Conservation (phyloP, 2,329 filamentous ascomycete species). For the Exophiala alcalophila region DNA sequence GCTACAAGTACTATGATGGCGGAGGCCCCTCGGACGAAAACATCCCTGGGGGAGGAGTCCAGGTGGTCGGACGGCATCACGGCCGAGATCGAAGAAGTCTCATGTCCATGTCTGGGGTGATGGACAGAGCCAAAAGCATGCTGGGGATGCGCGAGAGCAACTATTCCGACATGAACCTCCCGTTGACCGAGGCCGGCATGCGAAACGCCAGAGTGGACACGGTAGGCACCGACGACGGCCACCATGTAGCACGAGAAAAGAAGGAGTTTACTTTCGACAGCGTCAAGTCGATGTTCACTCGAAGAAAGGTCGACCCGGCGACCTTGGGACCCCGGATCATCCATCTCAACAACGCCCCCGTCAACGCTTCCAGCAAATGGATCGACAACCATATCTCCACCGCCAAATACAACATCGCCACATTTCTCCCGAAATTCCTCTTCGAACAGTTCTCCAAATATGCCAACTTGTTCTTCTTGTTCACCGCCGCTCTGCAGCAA, state of each 20-base stretch:
- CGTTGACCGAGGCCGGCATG: constrained; percentile 74
- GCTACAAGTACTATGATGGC: constrained; percentile 69
- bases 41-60: constrained; percentile 41
- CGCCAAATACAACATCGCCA: constrained; percentile 91
- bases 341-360: constrained; percentile 91
- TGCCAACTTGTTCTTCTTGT: constrained; percentile 98
- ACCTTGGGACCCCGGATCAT: constrained; percentile 90
- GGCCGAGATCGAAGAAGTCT: constrained; percentile 78
- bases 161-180: constrained; percentile 98
- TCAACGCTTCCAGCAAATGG: constrained; percentile 85
- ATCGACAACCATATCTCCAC: constrained; percentile 97
- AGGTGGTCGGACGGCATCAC: constrained; percentile 26
- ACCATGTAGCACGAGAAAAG: constrained; percentile 45
- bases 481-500: constrained; percentile 90
- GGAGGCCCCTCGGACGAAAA: constrained; percentile 59
- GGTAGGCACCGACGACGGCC: constrained; percentile 41
- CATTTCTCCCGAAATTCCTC: constrained; percentile 93
- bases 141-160: constrained; percentile 74
- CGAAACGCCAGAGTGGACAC: constrained; percentile 49
- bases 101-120: constrained; percentile 75
- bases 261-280: constrained; percentile 67
- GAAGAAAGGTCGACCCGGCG: constrained; percentile 80
- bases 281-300: constrained; percentile 91
- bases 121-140: constrained; percentile 85
- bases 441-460: constrained; percentile 99